These are phyloP conservation scores for Fusarium chaquense DNA, from an alignment of 2,329 filamentous ascomycete species.

Conservation along the genomic window DNA sequence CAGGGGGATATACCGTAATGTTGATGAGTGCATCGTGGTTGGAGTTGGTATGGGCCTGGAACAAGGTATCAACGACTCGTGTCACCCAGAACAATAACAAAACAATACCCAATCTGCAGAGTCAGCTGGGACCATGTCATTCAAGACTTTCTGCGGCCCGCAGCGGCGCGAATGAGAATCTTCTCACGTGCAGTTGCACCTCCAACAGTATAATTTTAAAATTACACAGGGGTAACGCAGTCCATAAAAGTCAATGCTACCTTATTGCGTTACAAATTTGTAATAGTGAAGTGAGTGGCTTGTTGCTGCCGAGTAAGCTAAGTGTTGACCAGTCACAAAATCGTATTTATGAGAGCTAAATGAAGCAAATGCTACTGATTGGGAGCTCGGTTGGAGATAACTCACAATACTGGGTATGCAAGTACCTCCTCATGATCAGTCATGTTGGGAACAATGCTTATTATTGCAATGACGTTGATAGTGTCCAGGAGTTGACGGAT, in stretches of 20 bases:
- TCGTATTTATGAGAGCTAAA: slow-evolving; percentile 7
- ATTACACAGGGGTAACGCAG: slow-evolving; percentile 45
- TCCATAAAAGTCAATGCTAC: slow-evolving; percentile 40
- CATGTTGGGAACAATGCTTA: slow-evolving; percentile 1
- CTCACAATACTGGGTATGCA: not conserved
- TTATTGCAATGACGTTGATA: not conserved
- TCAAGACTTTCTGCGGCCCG: slow-evolving; percentile 25
- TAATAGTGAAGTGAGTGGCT: slow-evolving; percentile 2
- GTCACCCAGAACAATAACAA: slow-evolving; percentile 21
- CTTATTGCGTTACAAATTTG: slow-evolving; percentile 14
- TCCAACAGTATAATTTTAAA: slow-evolving; percentile 38
- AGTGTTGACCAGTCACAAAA: slow-evolving; percentile 5
- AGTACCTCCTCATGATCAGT: slow-evolving; percentile 5
- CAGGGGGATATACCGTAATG: slow-evolving; percentile 12
- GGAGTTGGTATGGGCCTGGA: slow-evolving; percentile 5
- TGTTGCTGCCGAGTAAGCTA: slow-evolving; percentile 11
- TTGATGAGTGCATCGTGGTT: not conserved
- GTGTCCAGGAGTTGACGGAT: not conserved
- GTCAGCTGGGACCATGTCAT: slow-evolving; percentile 12
- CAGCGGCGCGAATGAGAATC: slow-evolving; percentile 32
- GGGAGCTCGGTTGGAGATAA: not conserved
- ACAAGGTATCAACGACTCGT: slow-evolving; percentile 10
- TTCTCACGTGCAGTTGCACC: slow-evolving; percentile 32
- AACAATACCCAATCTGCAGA: slow-evolving; percentile 8
- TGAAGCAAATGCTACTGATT: slow-evolving; percentile 12